Evolutionary conservation across 129 eudicot species (phyloP), one percentile per base, ranked within the genome.

Genomic region (Arctium minus): DNA sequence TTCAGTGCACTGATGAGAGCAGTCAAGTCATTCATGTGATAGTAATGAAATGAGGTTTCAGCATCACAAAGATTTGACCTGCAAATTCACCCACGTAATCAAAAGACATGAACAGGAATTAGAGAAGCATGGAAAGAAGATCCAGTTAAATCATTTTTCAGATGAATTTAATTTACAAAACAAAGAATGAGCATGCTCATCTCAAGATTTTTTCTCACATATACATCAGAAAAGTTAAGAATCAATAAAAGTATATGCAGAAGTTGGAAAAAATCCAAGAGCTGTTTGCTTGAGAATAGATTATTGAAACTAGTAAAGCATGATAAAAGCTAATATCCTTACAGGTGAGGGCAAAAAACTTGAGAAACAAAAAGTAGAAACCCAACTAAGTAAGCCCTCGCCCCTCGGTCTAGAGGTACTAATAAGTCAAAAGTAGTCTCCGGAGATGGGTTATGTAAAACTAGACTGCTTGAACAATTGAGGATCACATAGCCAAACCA

Each of bases 11-110:
- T 85, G 79, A 93, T 85, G 72, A 95, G 87, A 79, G 53, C 73
- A 78, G 86, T 72, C 72, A 95, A 79, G 73, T 91, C 95, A 79
- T 87, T 84, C 84, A 79, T 90, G 82, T 88, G 87, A 84, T 95
- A 95, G 81, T 83, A 91, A 75, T 80, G 89, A 82, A 70, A 85
- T 27, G 87, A 86, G 32, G 90, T 78, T 68, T 86, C 89, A 30
- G 76, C 86, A 35, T 90, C 90, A 42, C 81, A 82, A 46, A 80
- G 76, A 82, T 93, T 95, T 33, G 88, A 88, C 89, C 99, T 95
- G 91, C 89, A 92, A 74, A 79, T 76, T 77, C 74, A 84, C 62
- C 79, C 71, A 53, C n/a, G 48, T 70, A 88, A 50, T 44, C 29
- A 46, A 22, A 64, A 64, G 33, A 5, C 70, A 42, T 39, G 53